Evolutionary conservation across 1,284 basidiomycete genomes (phyloP).

Genomic region (Leccinum angustisporum): DNA sequence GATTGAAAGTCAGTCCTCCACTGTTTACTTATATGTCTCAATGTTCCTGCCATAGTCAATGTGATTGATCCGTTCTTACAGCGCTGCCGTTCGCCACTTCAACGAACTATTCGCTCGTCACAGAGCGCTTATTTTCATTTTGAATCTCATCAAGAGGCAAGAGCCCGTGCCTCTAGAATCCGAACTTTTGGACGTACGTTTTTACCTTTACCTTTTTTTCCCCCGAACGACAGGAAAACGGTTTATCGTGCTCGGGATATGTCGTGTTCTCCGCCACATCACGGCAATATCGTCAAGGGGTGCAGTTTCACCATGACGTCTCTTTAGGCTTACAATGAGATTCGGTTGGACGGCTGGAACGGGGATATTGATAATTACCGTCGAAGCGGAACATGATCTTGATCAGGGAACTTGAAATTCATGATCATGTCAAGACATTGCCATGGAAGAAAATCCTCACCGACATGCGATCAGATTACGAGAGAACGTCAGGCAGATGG

Average conservation of each 20-base stretch:
- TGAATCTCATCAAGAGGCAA: constrained; percentile 92
- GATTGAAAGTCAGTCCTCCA: constrained; percentile 76
- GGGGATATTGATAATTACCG: constrained; percentile 59
- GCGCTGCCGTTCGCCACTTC: constrained; percentile 92
- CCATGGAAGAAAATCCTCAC: too few relatives aligned
- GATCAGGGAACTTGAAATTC: too few relatives aligned
- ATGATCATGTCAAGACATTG: too few relatives aligned
- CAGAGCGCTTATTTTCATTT: constrained; percentile 86
- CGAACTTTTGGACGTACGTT: constrained; percentile 79
- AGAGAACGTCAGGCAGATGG: too few relatives aligned
- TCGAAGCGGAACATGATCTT: too few relatives aligned
- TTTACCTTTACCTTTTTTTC: constrained; percentile 89
- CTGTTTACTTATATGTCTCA: not conserved
- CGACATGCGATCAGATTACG: too few relatives aligned
- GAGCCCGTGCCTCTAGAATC: constrained; percentile 86
- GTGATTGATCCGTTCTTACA: constrained; percentile 94
- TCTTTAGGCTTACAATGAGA: constrained; percentile 45
- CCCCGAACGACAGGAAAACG: constrained; percentile 81
- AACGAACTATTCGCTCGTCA: constrained; percentile 91
- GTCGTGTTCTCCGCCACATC: constrained; percentile 70
- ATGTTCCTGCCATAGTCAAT: constrained; percentile 57
- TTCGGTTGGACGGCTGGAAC: constrained; percentile 66
- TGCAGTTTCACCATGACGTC: not conserved
- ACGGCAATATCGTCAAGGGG: constrained; percentile 78
- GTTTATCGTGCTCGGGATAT: constrained; percentile 96